Conservation (phyloP, 169 alveolate species). For the Plasmodium yoelii region DNA sequence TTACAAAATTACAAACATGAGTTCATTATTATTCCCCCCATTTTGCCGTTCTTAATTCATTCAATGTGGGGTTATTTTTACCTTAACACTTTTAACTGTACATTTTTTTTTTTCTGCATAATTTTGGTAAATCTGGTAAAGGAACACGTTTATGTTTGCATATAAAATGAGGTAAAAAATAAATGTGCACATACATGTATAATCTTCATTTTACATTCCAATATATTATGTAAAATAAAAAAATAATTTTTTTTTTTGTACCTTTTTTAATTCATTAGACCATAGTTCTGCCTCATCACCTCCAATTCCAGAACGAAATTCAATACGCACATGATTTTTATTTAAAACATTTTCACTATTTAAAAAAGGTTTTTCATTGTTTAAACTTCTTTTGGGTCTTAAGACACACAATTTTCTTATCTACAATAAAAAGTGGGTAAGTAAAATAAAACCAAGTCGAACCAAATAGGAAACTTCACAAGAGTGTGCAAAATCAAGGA, state of each 20-base stretch:
- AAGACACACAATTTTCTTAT: no score
- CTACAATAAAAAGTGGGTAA: no score
- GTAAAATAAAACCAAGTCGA: no score
- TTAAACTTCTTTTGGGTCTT: not conserved
- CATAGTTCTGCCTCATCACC: slow-evolving; percentile 56
- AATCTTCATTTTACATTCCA: not conserved
- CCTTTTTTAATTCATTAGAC: slow-evolving; percentile 25
- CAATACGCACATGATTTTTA: slow-evolving; percentile 56
- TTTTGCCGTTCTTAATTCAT: not conserved
- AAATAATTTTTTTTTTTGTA: no score
- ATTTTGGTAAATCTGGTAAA: slow-evolving; percentile 29
- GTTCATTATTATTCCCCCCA: no score
- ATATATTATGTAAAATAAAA: not conserved
- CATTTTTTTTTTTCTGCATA: slow-evolving; percentile 42
- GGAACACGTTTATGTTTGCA: not conserved
- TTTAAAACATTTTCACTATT: slow-evolving; percentile 19
- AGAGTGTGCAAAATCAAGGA: no score
- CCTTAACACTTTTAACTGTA: slow-evolving; percentile 33
- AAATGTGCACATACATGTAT: not conserved
- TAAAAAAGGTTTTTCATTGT: slow-evolving; percentile 12
- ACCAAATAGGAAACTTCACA: no score
- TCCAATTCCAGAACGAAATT: slow-evolving; percentile 71
- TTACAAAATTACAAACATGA: not conserved
- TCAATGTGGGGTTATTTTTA: not conserved
- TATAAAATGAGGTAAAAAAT: not conserved